Evolutionary conservation across 83 land plant genomes (phyloP).

Genomic region (Diphasiastrum complanatum): DNA sequence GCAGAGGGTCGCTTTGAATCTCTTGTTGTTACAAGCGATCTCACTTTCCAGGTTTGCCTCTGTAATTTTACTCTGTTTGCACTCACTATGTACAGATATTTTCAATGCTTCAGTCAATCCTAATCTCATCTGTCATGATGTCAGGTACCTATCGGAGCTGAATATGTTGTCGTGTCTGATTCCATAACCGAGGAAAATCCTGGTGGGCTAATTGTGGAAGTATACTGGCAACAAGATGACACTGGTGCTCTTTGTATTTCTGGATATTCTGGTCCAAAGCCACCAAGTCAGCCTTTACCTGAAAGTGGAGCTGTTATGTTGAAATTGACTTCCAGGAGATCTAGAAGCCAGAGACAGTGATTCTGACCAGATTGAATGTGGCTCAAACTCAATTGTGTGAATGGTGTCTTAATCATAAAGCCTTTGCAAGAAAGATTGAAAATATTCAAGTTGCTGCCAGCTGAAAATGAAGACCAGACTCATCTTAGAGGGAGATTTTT

Average conservation of each 20-base stretch:
- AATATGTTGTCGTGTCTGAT: slow-evolving; percentile 58
- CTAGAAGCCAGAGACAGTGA: too few relatives aligned
- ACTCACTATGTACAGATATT: background rate
- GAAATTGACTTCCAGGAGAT: too few relatives aligned
- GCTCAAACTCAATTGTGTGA: too few relatives aligned
- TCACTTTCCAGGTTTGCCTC: slow-evolving; percentile 39
- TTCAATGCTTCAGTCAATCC: background rate
- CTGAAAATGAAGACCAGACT: too few relatives aligned
- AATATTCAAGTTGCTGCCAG: too few relatives aligned
- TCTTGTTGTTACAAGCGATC: slow-evolving; percentile 43
- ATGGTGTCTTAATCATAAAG: too few relatives aligned
- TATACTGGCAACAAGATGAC: slow-evolving; percentile 80
- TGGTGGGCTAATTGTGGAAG: slow-evolving; percentile 62
- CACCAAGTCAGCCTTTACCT: too few relatives aligned
- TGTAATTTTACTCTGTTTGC: background rate
- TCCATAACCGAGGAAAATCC: slow-evolving; percentile 58
- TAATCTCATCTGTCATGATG: background rate
- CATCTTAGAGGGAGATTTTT: too few relatives aligned
- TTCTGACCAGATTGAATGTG: too few relatives aligned
- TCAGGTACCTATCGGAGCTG: slow-evolving; percentile 71
- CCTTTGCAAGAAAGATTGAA: too few relatives aligned
- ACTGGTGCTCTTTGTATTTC: slow-evolving; percentile 60
- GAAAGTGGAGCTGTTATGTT: too few relatives aligned
- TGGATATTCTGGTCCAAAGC: slow-evolving; percentile 48
- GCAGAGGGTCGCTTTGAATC: slow-evolving; percentile 54